Base-by-base conservation (phyloP, 2,329 filamentous ascomycete genomes). In the Pseudogymnoascus sp. region DNA sequence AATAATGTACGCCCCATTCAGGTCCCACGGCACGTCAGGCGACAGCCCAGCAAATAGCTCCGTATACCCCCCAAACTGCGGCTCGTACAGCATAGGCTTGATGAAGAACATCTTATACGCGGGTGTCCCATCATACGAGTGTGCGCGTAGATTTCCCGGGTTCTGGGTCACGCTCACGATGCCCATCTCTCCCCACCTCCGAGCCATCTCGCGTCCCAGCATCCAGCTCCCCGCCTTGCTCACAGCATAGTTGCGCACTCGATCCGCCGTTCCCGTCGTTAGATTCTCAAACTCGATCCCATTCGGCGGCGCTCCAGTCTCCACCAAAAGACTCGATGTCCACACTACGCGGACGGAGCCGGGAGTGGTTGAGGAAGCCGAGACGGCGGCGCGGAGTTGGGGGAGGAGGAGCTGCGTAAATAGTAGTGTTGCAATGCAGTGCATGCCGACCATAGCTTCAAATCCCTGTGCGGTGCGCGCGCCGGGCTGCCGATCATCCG, bases 331-430 rank as follows among this genome's bases (percentile, higher is more conserved):
- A 2, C 67, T 69, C 5, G 63, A 64, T 14, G 68, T 60, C 59
- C 62, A 69, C 11, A 67, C 62, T 1, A 68, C 63, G 16, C 66
- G 65, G 5, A 70, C 65, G 12, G 31, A 63, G 14, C 45, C 65
- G 23, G 23, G 16, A 0, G 62, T 33, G 16, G 28, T 6, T 21
- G 61, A 12, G 6, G 62, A 35, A 2, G 9, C 18, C 31, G 61
- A 31, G 4, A 63, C 61, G 11, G 65, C 59, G 2, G 14, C n/a
- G 9, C 21, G n/a, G 2, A 85, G 69, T 0, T 74, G 67, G 0
- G 75, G 70, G 21, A 78, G 78, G 14, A 85, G 74, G 9, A 69
- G 63, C 12, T 68, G 58, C 0, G 66, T 68, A 16, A 70, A 66
- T 1, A 69, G 63, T 3, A 65, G 55, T 1, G 62, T 33, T 3